phyloP scores from a whole-genome alignment of 805 yeast species.

The Jamesozyma rosinii region DNA sequence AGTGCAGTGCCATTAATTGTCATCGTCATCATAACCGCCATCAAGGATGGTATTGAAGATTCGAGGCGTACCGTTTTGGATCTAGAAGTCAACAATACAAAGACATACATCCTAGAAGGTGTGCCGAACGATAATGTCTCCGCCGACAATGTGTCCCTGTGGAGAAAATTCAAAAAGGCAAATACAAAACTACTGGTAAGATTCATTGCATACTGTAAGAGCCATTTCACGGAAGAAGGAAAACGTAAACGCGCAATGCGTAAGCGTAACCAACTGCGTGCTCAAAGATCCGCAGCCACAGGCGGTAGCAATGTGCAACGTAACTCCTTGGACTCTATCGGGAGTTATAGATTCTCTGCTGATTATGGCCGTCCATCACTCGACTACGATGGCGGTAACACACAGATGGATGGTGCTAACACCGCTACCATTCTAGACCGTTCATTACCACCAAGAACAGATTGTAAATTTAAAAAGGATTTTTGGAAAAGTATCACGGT shows the following conservation, averaged over 20 bases:
- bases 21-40: conserved; percentile 63
- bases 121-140: conserved; percentile 50
- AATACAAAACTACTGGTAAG: conserved; percentile 29
- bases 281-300: conserved; percentile 18
- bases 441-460: conserved; percentile 37
- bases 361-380: conserved; percentile 30
- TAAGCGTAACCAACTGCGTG: conserved; percentile 24
- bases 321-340: conserved; percentile 33
- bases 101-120: conserved; percentile 54
- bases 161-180: conserved; percentile 63
- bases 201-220: conserved; percentile 21
- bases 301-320: conserved; percentile 28
- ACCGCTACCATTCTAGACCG: conserved; percentile 50
- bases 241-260: conserved; percentile 30
- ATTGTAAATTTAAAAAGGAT: conserved; percentile 28
- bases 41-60: conserved; percentile 76
- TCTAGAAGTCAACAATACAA: conserved; percentile 66
- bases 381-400: conserved; percentile 43
- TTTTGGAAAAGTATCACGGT: conserved; percentile 63
- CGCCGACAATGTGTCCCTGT: conserved; percentile 52
- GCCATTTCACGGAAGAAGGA: conserved; percentile 31
- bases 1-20: conserved; percentile 73
- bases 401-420: conserved; percentile 49
- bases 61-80: conserved; percentile 65
- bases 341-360: conserved; percentile 25